Evolutionary conservation across 441 rosid genomes (phyloP).

Genomic region (Mallotus repandus): DNA sequence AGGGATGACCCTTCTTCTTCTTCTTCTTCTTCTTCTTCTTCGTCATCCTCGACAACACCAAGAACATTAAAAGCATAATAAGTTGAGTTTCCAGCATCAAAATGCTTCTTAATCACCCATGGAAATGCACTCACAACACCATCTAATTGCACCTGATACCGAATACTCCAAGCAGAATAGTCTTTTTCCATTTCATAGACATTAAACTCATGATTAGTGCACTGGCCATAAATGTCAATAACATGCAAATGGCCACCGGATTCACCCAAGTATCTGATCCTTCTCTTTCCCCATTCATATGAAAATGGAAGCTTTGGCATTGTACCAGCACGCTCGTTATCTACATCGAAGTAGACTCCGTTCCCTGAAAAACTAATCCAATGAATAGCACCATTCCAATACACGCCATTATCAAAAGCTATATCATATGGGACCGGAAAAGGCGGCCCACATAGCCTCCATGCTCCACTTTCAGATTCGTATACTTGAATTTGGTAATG

Average conservation of each 20-base stretch:
- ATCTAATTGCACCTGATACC: conserved; percentile 40
- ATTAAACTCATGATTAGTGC: conserved; percentile 11
- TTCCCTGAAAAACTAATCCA: conserved; percentile 35
- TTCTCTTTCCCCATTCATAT: conserved; percentile 9
- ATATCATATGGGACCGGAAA: conserved; percentile 12
- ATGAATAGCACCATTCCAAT: conserved; percentile 41
- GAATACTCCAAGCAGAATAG: conserved; percentile 39
- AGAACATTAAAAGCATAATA: conserved; percentile 17
- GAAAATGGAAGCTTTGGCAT: conserved; percentile 28
- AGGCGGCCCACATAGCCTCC: conserved; percentile 34
- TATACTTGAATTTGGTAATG: conserved; percentile 37
- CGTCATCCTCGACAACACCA: conserved; percentile 11
- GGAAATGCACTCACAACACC: conserved; percentile 33
- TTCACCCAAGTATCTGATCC: conserved; percentile 34
- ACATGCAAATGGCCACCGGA: conserved; percentile 38
- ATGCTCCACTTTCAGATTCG: conserved; percentile 35
- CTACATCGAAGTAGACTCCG: conserved; percentile 31
- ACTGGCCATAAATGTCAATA: conserved; percentile 25
- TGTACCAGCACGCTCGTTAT: conserved; percentile 27
- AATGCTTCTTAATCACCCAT: conserved; percentile 27
- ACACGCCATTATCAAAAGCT: conserved; percentile 17
- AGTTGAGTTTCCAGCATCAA: conserved; percentile 25
- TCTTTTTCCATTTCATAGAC: conserved; percentile 46
- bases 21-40: conserved; percentile 31
- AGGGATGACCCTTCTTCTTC: conserved; percentile 34